A percentile compares a stretch with the other conserved stretches of the same genome.
These are phyloP conservation scores for Lophium mytilinum DNA, from an alignment of 495 filamentous ascomycete species.

Conservation along the genomic window DNA sequence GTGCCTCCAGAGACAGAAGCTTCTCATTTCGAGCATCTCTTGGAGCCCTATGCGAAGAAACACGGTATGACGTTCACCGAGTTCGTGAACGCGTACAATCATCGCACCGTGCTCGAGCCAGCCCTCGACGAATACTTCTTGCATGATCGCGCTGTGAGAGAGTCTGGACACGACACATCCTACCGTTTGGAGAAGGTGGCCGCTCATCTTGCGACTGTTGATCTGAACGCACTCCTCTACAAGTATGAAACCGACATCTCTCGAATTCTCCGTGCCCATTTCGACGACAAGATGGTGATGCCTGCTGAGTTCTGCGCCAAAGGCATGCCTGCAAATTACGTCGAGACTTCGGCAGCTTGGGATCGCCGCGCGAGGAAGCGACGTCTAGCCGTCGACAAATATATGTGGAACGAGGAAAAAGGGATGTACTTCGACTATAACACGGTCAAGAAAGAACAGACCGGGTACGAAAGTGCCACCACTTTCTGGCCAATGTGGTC, in stretches of 20 bases:
- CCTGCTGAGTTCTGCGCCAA: slow-evolving; percentile 66
- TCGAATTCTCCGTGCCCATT: slow-evolving; percentile 68
- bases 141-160: slow-evolving; percentile 88
- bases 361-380: slow-evolving; percentile 74
- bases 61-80: slow-evolving; percentile 69
- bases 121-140: slow-evolving; percentile 90
- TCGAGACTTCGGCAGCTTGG: slow-evolving; percentile 79
- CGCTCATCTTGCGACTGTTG: slow-evolving; percentile 84
- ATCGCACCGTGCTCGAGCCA: slow-evolving; percentile 67
- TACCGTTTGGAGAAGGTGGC: slow-evolving; percentile 85
- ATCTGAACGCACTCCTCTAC: slow-evolving; percentile 87
- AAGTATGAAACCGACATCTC: slow-evolving; percentile 94
- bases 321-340: slow-evolving; percentile 47
- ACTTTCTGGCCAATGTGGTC: slow-evolving; percentile 98
- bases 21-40: slow-evolving; percentile 76
- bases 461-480: slow-evolving; percentile 74
- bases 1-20: slow-evolving; percentile 93
- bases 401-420: slow-evolving; percentile 79
- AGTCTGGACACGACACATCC: slow-evolving; percentile 94
- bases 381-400: slow-evolving; percentile 74
- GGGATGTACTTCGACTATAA: slow-evolving; percentile 98
- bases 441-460: slow-evolving; percentile 67
- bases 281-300: slow-evolving; percentile 68
- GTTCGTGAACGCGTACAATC: slow-evolving; percentile 82
- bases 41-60: slow-evolving; percentile 80